phyloP scores from a whole-genome alignment of 2,329 filamentous ascomycete species.

The Pseudogymnoascus sp. region DNA sequence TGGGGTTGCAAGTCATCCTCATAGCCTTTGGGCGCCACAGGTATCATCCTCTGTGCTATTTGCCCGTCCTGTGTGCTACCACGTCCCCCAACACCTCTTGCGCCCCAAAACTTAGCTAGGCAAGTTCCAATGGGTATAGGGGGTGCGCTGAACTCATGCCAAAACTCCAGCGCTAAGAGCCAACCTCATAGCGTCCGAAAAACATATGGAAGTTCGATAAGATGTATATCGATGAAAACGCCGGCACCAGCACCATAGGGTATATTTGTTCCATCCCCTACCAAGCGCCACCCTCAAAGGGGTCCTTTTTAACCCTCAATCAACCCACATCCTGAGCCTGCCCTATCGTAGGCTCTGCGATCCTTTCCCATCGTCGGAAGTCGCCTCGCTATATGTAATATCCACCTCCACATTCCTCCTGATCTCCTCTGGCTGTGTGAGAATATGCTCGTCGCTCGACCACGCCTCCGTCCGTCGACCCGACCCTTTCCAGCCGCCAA shows the following conservation, averaged over 20 bases:
- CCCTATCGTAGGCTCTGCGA: not conserved
- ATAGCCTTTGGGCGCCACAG: no score
- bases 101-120: no score
- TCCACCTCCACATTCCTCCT: conserved; percentile 9
- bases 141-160: not conserved
- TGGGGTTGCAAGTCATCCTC: not conserved
- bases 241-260: not conserved
- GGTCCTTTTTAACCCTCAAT: not conserved
- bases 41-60: no score
- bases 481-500: not conserved
- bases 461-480: not conserved
- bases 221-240: not conserved
- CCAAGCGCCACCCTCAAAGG: not conserved
- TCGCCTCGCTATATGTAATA: conserved; percentile 6
- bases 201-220: not conserved
- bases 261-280: not conserved
- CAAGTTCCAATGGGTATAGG: no score
- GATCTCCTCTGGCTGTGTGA: conserved; percentile 5
- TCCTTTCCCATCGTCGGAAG: not conserved
- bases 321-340: not conserved
- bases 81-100: no score
- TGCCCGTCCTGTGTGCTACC: no score
- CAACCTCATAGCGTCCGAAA: not conserved
- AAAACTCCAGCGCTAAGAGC: not conserved
- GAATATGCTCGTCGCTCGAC: conserved; percentile 8